phyloP scores from a whole-genome alignment of 2,329 filamentous ascomycete species.

The Colletotrichum echinochloae region DNA sequence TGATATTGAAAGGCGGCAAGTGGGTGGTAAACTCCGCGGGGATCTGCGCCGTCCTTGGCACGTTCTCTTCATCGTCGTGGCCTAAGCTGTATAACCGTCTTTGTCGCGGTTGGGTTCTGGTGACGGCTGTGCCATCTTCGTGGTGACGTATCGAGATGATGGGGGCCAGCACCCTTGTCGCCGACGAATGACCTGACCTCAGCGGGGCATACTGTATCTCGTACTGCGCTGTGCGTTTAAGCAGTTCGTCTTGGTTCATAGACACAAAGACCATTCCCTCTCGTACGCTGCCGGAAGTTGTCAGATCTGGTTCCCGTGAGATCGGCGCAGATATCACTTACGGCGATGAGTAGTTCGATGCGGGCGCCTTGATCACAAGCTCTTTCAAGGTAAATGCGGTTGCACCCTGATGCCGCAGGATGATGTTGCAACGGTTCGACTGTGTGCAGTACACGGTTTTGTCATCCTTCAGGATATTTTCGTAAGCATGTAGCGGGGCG shows the following conservation, averaged over 20 bases:
- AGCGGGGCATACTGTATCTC: conserved; percentile 73
- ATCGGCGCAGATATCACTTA: conserved; percentile 58
- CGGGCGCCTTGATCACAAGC: conserved; percentile 87
- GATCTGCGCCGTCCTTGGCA: conserved; percentile 65
- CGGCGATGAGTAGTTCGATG: conserved; percentile 84
- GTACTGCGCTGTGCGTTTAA: conserved; percentile 79
- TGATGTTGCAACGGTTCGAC: conserved; percentile 86
- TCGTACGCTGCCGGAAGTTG: conserved; percentile 71
- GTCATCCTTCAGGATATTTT: conserved; percentile 88
- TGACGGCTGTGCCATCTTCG: conserved; percentile 63
- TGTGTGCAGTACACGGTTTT: conserved; percentile 90
- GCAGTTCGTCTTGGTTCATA: conserved; percentile 83
- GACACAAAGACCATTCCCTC: conserved; percentile 93
- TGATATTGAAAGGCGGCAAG: conserved; percentile 64
- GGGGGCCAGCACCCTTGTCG: conserved; percentile 43
- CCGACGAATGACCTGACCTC: conserved; percentile 42
- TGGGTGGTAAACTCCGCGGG: conserved; percentile 65
- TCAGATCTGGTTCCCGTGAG: conserved; percentile 45
- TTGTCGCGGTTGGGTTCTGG: conserved; percentile 57
- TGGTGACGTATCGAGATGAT: conserved; percentile 66
- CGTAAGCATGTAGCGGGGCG: conserved; percentile 73
- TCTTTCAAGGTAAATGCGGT: conserved; percentile 87
- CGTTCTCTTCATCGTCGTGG: conserved; percentile 56
- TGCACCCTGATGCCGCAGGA: conserved; percentile 83
- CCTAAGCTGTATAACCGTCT: conserved; percentile 59